Conservation (phyloP, 257 asterid genomes). For the Lycium barbarum region DNA sequence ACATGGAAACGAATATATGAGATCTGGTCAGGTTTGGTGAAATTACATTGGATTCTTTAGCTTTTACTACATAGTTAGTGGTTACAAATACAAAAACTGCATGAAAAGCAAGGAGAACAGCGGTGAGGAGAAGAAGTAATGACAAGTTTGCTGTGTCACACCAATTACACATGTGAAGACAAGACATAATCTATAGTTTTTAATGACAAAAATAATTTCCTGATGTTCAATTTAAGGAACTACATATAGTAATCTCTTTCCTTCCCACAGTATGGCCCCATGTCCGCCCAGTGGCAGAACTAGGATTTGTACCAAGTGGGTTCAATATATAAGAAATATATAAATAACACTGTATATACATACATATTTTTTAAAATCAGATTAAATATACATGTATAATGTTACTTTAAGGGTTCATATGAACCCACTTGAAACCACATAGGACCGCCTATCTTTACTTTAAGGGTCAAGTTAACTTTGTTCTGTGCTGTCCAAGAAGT, state of each 20-base stretch:
- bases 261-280: background rate
- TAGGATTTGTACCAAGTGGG: too few relatives aligned
- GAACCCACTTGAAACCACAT: too few relatives aligned
- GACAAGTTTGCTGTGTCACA: background rate
- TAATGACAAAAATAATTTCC: background rate
- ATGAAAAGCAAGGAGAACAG: background rate
- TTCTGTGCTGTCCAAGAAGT: background rate
- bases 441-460: background rate
- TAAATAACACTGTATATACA: too few relatives aligned
- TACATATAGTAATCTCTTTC: background rate
- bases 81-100: slow-evolving; percentile 1
- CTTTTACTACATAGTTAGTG: background rate
- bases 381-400: too few relatives aligned
- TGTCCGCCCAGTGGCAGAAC: too few relatives aligned
- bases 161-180: background rate
- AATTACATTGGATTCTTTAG: slow-evolving; percentile 15
- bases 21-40: background rate
- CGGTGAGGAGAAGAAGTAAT: background rate
- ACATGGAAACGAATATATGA: slow-evolving; percentile 12
- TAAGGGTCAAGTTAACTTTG: slow-evolving; percentile 6
- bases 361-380: too few relatives aligned
- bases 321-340: too few relatives aligned
- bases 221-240: background rate
- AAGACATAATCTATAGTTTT: background rate
- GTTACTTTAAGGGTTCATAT: too few relatives aligned